Evolutionary conservation across 257 asterid genomes (phyloP).

Genomic region (Marsdenia floribunda): DNA sequence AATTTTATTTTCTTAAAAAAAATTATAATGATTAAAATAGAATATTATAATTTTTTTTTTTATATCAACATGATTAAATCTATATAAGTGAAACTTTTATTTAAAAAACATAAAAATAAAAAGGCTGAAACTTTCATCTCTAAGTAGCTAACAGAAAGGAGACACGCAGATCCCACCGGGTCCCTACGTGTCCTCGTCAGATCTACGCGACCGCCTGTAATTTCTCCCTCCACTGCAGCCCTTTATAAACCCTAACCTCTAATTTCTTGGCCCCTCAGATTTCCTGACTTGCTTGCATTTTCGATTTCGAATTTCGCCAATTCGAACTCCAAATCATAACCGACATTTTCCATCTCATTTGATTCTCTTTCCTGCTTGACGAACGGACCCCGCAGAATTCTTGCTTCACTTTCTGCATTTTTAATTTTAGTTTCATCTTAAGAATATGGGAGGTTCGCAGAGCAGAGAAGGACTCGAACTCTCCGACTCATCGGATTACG

Average conservation of each 20-base stretch:
- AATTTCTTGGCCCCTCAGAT: too few species aligned
- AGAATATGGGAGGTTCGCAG: conserved; percentile 80
- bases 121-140: too few species aligned
- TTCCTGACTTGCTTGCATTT: not conserved
- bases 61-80: too few species aligned
- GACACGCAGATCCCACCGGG: not conserved
- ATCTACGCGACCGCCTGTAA: not conserved
- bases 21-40: too few species aligned
- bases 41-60: too few species aligned
- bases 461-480: conserved; percentile 96
- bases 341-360: not conserved
- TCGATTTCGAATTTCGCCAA: not conserved
- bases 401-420: not conserved
- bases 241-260: not conserved
- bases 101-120: too few species aligned
- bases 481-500: conserved; percentile 74
- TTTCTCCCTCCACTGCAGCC: not conserved
- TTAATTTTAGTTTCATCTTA: not conserved
- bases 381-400: not conserved
- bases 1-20: too few species aligned
- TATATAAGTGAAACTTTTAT: too few species aligned
- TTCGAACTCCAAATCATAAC: not conserved
- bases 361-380: not conserved
- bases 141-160: not conserved
- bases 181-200: not conserved